These are phyloP conservation scores for Elaeis guineensis DNA, from an alignment of 176 grass and related monocot species.

Conservation along the genomic window DNA sequence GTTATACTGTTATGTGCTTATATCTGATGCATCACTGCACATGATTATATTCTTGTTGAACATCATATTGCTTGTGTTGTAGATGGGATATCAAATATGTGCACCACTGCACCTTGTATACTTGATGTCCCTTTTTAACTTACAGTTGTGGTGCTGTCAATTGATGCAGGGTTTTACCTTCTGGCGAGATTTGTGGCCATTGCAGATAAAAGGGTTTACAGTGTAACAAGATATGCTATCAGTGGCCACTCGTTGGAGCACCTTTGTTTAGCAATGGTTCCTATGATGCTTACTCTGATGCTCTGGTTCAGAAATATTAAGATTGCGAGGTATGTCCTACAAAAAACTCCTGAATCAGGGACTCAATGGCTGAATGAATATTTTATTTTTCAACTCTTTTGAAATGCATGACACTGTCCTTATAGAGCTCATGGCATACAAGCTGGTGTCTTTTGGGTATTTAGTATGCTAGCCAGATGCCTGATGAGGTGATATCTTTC, in stretches of 20 bases:
- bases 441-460: no score
- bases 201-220: constrained; percentile 88
- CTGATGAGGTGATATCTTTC: no score
- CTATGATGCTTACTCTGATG: constrained; percentile 80
- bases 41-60: no score
- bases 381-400: not conserved
- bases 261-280: constrained; percentile 76
- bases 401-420: not conserved
- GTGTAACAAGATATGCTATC: constrained; percentile 72
- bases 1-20: no score
- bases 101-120: no score
- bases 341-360: not conserved
- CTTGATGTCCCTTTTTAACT: not conserved
- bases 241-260: constrained; percentile 97
- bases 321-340: constrained; percentile 55
- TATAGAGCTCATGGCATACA: no score
- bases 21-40: no score
- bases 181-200: constrained; percentile 83
- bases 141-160: constrained; percentile 8
- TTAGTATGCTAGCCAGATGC: no score
- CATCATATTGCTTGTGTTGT: no score
- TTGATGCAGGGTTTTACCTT: constrained; percentile 67
- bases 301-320: constrained; percentile 88
- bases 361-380: not conserved
- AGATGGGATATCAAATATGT: no score